phyloP scores from a whole-genome alignment of 2,329 filamentous ascomycete species.

The Pezicula neosporulosa region DNA sequence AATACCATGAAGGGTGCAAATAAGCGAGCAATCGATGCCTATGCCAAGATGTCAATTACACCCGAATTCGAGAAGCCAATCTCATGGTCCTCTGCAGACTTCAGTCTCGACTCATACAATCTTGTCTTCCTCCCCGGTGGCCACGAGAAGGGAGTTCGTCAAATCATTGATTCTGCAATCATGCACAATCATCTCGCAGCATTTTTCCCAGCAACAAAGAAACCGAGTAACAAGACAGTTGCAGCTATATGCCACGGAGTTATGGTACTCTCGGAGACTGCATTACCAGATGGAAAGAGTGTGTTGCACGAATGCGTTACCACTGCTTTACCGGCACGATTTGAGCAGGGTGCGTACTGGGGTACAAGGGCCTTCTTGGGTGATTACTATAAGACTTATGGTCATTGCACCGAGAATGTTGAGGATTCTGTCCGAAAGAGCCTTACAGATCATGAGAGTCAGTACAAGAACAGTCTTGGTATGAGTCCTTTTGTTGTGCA shows the following conservation, averaged over 20 bases:
- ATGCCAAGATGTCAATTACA: slow-evolving; percentile 40
- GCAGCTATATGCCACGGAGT: slow-evolving; percentile 51
- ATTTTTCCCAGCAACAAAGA: slow-evolving; percentile 45
- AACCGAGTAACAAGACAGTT: slow-evolving; percentile 39
- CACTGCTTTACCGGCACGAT: slow-evolving; percentile 44
- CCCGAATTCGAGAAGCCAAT: slow-evolving; percentile 38
- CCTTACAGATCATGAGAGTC: slow-evolving; percentile 35
- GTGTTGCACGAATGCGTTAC: slow-evolving; percentile 44
- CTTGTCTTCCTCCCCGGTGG: slow-evolving; percentile 49
- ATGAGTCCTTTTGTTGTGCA: slow-evolving; percentile 44
- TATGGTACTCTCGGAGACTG: slow-evolving; percentile 43
- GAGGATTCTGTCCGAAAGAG: slow-evolving; percentile 42
- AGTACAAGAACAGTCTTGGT: slow-evolving; percentile 42
- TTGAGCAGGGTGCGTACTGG: slow-evolving; percentile 47
- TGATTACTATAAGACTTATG: slow-evolving; percentile 56
- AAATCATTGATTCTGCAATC: slow-evolving; percentile 44
- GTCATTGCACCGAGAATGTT: slow-evolving; percentile 44
- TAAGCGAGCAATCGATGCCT: slow-evolving; percentile 35
- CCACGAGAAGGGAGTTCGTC: slow-evolving; percentile 48
- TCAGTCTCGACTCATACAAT: slow-evolving; percentile 42
- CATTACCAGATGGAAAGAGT: slow-evolving; percentile 37
- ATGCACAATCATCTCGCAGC: slow-evolving; percentile 41
- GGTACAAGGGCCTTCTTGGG: slow-evolving; percentile 44
- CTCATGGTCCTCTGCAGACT: slow-evolving; percentile 41
- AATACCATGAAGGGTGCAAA: slow-evolving; percentile 54